A percentile compares a stretch with the other conserved stretches of the same genome.
Evolutionary conservation across 768 basidiomycete species (phyloP).

Genomic region (Amanita polypyramis): DNA sequence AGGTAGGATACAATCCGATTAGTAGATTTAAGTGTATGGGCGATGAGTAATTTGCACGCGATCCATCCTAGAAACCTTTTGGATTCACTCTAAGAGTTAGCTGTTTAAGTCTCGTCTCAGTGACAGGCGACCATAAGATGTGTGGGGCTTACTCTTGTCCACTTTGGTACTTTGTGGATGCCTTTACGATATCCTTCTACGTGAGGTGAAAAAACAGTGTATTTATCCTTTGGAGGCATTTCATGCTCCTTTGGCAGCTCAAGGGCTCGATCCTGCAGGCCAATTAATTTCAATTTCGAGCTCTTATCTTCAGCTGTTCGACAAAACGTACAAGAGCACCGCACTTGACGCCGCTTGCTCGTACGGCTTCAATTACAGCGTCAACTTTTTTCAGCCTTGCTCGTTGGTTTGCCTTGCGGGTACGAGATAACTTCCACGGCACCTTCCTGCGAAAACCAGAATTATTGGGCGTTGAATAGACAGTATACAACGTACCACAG

Average conservation of each 20-base stretch:
- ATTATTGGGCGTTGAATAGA: constrained; percentile 3
- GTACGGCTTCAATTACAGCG: constrained; percentile 82
- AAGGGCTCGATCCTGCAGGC: constrained; percentile 53
- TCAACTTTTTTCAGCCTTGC: constrained; percentile 88
- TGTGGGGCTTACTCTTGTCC: constrained; percentile 62
- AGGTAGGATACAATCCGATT: constrained; percentile 12
- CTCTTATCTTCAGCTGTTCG: neutral
- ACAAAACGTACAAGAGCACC: constrained; percentile 53
- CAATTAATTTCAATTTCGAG: neutral
- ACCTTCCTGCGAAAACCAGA: constrained; percentile 65
- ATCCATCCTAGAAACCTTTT: constrained; percentile 64
- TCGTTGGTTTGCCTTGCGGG: constrained; percentile 88
- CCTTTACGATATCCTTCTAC: constrained; percentile 79
- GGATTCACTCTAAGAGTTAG: constrained; percentile 83
- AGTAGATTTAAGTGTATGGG: constrained; percentile 12
- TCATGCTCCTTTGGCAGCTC: constrained; percentile 88
- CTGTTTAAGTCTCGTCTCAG: constrained; percentile 26
- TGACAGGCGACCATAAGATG: neutral
- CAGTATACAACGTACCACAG: constrained; percentile 52
- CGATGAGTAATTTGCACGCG: neutral
- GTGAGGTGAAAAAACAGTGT: constrained; percentile 75
- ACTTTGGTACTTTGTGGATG: constrained; percentile 97
- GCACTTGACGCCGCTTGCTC: constrained; percentile 72
- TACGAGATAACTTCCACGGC: constrained; percentile 86
- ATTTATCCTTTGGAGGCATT: constrained; percentile 91